Base-by-base conservation (phyloP, 805 yeast genomes). In the Candida fluviatilis region DNA sequence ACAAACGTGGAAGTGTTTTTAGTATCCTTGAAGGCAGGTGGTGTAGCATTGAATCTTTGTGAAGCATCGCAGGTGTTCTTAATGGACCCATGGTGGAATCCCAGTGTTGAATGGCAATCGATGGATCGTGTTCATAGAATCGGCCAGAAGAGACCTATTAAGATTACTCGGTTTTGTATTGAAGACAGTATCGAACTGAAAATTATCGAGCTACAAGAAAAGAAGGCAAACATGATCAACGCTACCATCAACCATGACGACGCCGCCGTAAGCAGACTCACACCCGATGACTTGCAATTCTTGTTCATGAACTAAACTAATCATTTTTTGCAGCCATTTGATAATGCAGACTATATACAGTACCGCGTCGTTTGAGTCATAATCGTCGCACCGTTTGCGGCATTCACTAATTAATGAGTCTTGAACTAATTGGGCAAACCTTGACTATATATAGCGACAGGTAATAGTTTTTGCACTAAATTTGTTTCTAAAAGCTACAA, bases 11-110 rank as follows among this genome's bases (percentile, higher is more conserved):
- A 93, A 59, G 95, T 93, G 6, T 93, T 93, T 55, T 63, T 93
- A 46, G 99, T 93, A 6, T 88, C 96, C 25, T 73, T 93, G 51
- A 93, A 93, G 56, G 99, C 99, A 0, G 99, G 99, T 49, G 99
- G 99, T 64, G 99, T 93, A 31, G 99, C 99, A 0, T 71, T 93
- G 48, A 93, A 93, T 57, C 70, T 93, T 47, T 91, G 96, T 54
- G 99, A 95, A 54, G 98, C 99, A 0, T 89, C 95, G 2, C 98
- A 91, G 54, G 98, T 93, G 34, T 93, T 93, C 50, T 73, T 93
- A 32, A 71, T 93, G 70, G 99, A 93, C 53, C 98, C 98, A 25
- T 93, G 99, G 99, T 93, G 99, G 98, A 95, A 93, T 57, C 98
- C 98, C 1, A 84, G 95, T 49, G 93, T 91, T 5, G 99, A 93